These are phyloP conservation scores for Piloderma croceum DNA, from an alignment of 768 basidiomycete genomes.

Conservation along the genomic window DNA sequence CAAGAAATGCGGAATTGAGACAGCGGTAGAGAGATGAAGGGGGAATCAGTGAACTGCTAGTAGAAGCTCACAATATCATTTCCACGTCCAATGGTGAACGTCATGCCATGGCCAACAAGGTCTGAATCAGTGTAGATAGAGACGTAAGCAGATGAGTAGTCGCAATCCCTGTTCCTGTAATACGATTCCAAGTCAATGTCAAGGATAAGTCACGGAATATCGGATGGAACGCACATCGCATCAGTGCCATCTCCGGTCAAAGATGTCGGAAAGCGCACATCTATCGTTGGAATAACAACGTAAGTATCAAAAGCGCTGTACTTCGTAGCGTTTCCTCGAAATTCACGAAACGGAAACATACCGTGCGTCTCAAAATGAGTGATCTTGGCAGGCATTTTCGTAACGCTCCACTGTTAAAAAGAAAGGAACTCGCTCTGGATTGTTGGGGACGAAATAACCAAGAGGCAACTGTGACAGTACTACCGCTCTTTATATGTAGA, in stretches of 20 bases:
- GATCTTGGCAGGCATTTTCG: constrained; percentile 32
- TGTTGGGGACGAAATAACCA: no score
- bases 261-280: constrained; percentile 90
- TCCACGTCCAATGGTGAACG: constrained; percentile 90
- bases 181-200: constrained; percentile 1
- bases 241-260: constrained; percentile 89
- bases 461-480: no score
- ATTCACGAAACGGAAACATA: constrained; percentile 17
- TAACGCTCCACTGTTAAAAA: not conserved
- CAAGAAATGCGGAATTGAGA: not conserved
- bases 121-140: constrained; percentile 65
- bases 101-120: constrained; percentile 88
- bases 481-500: no score
- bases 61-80: constrained; percentile 78
- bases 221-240: constrained; percentile 61
- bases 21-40: no score
- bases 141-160: constrained; percentile 93
- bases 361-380: constrained; percentile 57
- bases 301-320: constrained; percentile 2
- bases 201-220: not conserved
- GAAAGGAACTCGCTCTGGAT: no score
- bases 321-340: no score
- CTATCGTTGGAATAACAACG: constrained; percentile 32
- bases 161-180: constrained; percentile 96
- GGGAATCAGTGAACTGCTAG: not conserved